A percentile compares a stretch with the other conserved stretches of the same genome.
phyloP scores from a whole-genome alignment of 164 flowering plant species.

The Berberis vulgaris region DNA sequence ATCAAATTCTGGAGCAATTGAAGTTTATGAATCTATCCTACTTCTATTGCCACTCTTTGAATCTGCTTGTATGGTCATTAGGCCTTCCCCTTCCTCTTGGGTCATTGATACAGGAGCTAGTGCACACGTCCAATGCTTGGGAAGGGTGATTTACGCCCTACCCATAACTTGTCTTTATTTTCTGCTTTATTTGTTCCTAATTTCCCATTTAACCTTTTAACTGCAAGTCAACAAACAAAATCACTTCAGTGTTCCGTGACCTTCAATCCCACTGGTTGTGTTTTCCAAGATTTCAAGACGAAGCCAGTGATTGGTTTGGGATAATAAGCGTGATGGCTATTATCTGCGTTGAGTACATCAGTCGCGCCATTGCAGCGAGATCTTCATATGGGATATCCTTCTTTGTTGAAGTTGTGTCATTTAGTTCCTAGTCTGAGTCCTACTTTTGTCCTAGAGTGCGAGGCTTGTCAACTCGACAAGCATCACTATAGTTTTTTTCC shows the following conservation, averaged over 20 bases:
- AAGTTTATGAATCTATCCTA: neutral
- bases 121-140: neutral
- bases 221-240: neutral
- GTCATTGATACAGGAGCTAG: neutral
- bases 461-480: constrained; percentile 1
- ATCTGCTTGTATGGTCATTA: neutral
- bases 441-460: neutral
- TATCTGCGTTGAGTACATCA: neutral
- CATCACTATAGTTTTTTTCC: neutral
- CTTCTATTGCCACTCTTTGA: neutral
- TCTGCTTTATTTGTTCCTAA: neutral
- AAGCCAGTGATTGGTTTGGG: constrained; percentile 3
- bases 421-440: neutral
- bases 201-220: neutral
- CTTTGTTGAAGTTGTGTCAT: neutral
- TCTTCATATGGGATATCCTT: neutral
- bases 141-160: neutral
- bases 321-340: neutral
- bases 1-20: neutral
- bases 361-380: neutral
- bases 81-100: neutral
- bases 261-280: neutral
- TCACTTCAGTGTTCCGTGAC: neutral
- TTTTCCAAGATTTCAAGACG: neutral
- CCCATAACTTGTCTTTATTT: neutral